phyloP scores from a whole-genome alignment of 2,329 filamentous ascomycete genomes.

The Eutypa lata region DNA sequence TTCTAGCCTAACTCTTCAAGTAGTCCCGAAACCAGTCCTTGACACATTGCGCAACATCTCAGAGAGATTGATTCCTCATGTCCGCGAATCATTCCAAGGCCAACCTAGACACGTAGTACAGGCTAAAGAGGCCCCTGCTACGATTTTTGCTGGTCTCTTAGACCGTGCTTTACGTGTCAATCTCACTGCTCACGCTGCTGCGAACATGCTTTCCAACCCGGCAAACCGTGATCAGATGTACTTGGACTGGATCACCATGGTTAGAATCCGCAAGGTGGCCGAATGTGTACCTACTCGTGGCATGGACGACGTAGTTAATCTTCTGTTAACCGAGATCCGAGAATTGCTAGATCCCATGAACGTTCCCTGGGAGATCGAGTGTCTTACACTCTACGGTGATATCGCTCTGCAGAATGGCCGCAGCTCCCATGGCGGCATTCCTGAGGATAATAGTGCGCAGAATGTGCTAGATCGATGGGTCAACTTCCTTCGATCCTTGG shows the following conservation, averaged over 20 bases:
- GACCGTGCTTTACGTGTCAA: slow-evolving; percentile 90
- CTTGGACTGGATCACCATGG: slow-evolving; percentile 76
- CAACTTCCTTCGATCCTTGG: slow-evolving; percentile 65
- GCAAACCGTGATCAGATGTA: slow-evolving; percentile 95
- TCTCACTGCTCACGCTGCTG: slow-evolving; percentile 86
- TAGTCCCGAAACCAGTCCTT: slow-evolving; percentile 82
- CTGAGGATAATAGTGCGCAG: slow-evolving; percentile 43
- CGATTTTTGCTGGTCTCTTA: slow-evolving; percentile 81
- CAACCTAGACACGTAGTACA: slow-evolving; percentile 82
- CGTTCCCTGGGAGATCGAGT: slow-evolving; percentile 63
- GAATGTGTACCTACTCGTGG: slow-evolving; percentile 60
- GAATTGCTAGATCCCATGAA: slow-evolving; percentile 66
- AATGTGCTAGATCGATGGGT: slow-evolving; percentile 80
- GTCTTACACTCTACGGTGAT: slow-evolving; percentile 58
- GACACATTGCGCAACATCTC: slow-evolving; percentile 87
- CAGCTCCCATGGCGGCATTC: slow-evolving; percentile 35
- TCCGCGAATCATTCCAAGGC: slow-evolving; percentile 79
- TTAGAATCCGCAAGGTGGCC: slow-evolving; percentile 59
- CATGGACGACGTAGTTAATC: slow-evolving; percentile 64
- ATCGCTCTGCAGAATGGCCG: slow-evolving; percentile 46
- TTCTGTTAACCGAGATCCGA: slow-evolving; percentile 65
- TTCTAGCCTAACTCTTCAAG: slow-evolving; percentile 82
- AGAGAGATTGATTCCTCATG: slow-evolving; percentile 73
- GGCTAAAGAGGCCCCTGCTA: slow-evolving; percentile 84
- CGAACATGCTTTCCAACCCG: slow-evolving; percentile 85